A percentile compares a stretch with the other conserved stretches of the same genome.
Evolutionary conservation across 176 grass and related monocot genomes (phyloP).

Genomic region (Puya raimondii): DNA sequence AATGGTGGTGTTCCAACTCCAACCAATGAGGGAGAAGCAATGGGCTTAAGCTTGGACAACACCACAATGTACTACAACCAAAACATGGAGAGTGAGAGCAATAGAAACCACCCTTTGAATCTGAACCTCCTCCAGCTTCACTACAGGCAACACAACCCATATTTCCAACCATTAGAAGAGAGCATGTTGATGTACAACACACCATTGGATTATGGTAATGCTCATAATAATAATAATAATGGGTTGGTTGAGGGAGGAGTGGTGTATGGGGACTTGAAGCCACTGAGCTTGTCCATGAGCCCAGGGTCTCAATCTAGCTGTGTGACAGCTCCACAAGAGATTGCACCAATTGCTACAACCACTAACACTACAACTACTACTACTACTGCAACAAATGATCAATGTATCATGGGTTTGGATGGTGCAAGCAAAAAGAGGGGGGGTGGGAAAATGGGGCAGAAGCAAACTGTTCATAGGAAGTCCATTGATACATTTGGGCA

Average conservation of each 20-base stretch:
- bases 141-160: slow-evolving; percentile 39
- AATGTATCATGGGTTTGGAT: slow-evolving; percentile 15
- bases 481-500: slow-evolving; percentile 97
- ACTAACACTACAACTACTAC: slow-evolving; percentile 1
- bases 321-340: slow-evolving; percentile 43
- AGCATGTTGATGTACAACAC: slow-evolving; percentile 41
- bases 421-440: slow-evolving; percentile 46
- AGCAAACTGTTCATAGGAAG: slow-evolving; percentile 80
- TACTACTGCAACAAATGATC: too few species aligned
- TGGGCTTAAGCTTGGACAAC: slow-evolving; percentile 38
- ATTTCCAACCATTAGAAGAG: slow-evolving; percentile 55
- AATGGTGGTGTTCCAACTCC: slow-evolving; percentile 11
- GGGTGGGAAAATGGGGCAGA: slow-evolving; percentile 51
- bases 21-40: slow-evolving; percentile 36
- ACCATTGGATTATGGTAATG: slow-evolving; percentile 45
- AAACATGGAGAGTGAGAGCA: slow-evolving; percentile 2
- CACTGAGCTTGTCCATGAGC: slow-evolving; percentile 84
- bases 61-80: slow-evolving; percentile 52
- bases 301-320: slow-evolving; percentile 65
- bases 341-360: slow-evolving; percentile 11
- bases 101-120: slow-evolving; percentile 7
- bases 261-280: slow-evolving; percentile 39
- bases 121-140: slow-evolving; percentile 15
- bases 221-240: slow-evolving; percentile 6
- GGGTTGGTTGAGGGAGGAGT: slow-evolving; percentile 26